These are phyloP conservation scores for Misopates orontium DNA, from an alignment of 257 asterid genomes.

Conservation along the genomic window DNA sequence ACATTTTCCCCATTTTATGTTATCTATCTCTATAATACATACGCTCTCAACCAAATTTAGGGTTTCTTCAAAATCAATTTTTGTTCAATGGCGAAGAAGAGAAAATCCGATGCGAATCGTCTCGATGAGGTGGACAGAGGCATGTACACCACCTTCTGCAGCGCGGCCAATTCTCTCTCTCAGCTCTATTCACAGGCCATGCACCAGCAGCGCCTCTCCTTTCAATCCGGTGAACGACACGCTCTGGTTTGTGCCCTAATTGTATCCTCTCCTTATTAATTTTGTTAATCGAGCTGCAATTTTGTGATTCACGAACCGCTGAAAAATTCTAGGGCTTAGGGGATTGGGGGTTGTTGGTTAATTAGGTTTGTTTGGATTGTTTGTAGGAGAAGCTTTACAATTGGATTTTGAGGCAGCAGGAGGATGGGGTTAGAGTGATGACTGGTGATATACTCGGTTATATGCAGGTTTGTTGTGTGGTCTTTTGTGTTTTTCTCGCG, in stretches of 20 bases:
- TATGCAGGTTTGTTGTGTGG: constrained; percentile 33
- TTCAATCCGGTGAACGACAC: constrained; percentile 90
- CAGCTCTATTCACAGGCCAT: constrained; percentile 91
- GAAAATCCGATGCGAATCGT: constrained; percentile 80
- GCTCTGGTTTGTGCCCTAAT: constrained; percentile 49
- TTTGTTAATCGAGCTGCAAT: neutral
- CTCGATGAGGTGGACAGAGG: constrained; percentile 95
- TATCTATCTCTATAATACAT: neutral
- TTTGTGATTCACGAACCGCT: neutral
- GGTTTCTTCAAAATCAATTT: constrained; percentile 29
- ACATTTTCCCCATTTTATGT: neutral
- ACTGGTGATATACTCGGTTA: constrained; percentile 50
- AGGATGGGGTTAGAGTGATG: constrained; percentile 50
- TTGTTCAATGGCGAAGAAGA: constrained; percentile 70
- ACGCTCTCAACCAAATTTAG: constrained; percentile 31
- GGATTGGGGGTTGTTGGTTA: too few relatives aligned
- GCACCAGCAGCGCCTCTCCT: constrained; percentile 85
- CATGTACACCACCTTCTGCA: constrained; percentile 82
- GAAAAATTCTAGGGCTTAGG: too few relatives aligned
- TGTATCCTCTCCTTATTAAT: neutral
- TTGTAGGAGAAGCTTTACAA: constrained; percentile 51
- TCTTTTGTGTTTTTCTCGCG: neutral
- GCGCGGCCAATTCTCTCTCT: constrained; percentile 84
- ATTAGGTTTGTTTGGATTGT: too few relatives aligned
- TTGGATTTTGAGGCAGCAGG: constrained; percentile 56